Evolutionary conservation across 164 flowering plant species (phyloP), one percentile per base, ranked within the genome.

Genomic region (Platanus orientalis): DNA sequence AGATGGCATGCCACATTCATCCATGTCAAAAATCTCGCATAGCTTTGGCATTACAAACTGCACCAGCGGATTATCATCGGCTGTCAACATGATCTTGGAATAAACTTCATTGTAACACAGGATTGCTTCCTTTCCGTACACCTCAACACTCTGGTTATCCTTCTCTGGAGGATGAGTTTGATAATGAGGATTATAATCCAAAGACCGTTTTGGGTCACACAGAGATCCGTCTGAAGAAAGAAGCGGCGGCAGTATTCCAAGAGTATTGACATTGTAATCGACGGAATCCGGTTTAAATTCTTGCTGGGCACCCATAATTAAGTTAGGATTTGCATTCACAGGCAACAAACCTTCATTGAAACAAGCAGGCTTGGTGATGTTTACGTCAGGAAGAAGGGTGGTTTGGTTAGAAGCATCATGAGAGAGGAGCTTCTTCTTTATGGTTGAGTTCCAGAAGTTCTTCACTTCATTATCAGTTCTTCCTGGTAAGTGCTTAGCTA

Each of bases 381-480:
- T n/a, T n/a, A 44, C 24, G 32, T 65, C 56, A 36, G 63, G 61
- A 48, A 68, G 39, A 36, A n/a, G n/a, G n/a, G 30, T 40, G 42
- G 73, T 24, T 6, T 49, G 63, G 11, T 65, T 58, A 39, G 70
- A 49, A 64, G 21, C 54, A 34, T 19, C 71, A 65, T 74, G 76
- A 36, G 84, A 73, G 10, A 81, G 30, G 50, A 88, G 82, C 71
- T 82, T 91, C 78, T 85, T 91, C 77, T 91, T n/a, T n/a, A n/a
- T n/a, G n/a, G n/a, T n/a, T n/a, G n/a, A n/a, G n/a, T n/a, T n/a
- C n/a, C n/a, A n/a, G n/a, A n/a, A n/a, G n/a, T n/a, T n/a, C n/a
- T n/a, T n/a, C n/a, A n/a, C n/a, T n/a, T n/a, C n/a, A n/a, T n/a
- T n/a, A n/a, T n/a, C n/a, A n/a, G n/a, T n/a, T n/a, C n/a, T n/a